Base-by-base conservation (phyloP, 2,329 filamentous ascomycete genomes). In the Aspergillus awamori region DNA sequence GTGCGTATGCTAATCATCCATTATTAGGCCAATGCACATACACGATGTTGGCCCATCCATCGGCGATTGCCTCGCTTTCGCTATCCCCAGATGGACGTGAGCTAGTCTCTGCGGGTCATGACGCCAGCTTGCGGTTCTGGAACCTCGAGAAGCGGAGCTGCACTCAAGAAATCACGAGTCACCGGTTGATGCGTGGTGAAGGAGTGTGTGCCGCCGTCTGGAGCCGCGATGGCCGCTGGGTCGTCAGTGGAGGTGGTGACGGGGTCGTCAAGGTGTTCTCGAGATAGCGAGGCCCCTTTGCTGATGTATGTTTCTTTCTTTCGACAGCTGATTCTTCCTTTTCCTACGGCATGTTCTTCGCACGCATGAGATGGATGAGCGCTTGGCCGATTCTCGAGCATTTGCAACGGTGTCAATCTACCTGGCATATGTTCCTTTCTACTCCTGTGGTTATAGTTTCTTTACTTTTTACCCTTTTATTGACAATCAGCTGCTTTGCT, bases 51-150 rank as follows among this genome's bases (percentile, higher is more conserved):
- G 95, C 95, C 5, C 95, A 99, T 70, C 93, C 95, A 0, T 90
- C 93, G 3, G 89, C 95, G 59, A 97, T 99, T 67, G 96, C 95
- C 1, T 90, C 91, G 26, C 84, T 99, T 5, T 96, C 92, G 0
- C 86, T 99, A 20, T 97, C 92, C 68, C 95, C 94, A 13, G 94
- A 98, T 72, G 93, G 94, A 49, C 89, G 90, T 61, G 95, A 99
- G 81, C 89, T 97, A 10, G 94, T 99, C 53, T 97, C 93, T 49
- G 95, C 93, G 1, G 95, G 95, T 22, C 95, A 99, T 76, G 95
- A 99, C 74, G 94, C 94, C 57, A 95, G 91, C 59, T 87, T 99
- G 59, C 89, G 95, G 28, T 97, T 99, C 84, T 99, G 95, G 95
- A 93, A 91, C 30, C 84, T 99, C 22, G 95, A 99, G 77, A 99